Evolutionary conservation across 441 rosid genomes (phyloP), one percentile per base, ranked within the genome.

Genomic region (California macrophylla): DNA sequence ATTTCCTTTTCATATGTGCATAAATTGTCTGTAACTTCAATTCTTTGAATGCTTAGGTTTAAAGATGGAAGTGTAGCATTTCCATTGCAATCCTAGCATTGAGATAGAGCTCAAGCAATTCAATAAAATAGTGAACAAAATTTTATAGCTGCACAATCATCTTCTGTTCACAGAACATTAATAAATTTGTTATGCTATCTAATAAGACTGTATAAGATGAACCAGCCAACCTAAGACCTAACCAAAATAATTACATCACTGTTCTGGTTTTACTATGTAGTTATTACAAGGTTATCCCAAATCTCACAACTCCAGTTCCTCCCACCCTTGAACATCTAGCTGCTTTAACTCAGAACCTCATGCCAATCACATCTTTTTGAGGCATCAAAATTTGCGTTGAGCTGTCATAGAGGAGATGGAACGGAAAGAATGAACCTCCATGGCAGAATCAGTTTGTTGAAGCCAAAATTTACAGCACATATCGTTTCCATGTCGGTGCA

Each of bases 201-300:
- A 24, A 24, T n/a, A n/a, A 50, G 4, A 50, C 50, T 42, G 16
- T 12, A 42, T 34, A 34, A 34, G 40, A 34, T 2, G 40, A 34
- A 34, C 40, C 40, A 2, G 40, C 40, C 6, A 34, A 34, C 42
- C 42, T 36, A 36, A 36, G 42, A 8, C 26, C 62, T 54, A 54
- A 23, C 26, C 12, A 50, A n/a, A 54, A 54, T 54, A 54, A 54
- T 54, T 54, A 54, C 62, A 54, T 54, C 62, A 58, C 29, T 58
- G 64, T 23, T 23, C 64, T 58, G 64, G 12, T 23, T 12, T 58
- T 58, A 58, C 30, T 58, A 58, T 9, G 21, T 20, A 6, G 9
- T 23, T 20, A 54, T 23, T 20, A 54, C 62, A 54, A 54, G 13
- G 25, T 21, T 7, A 16, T 54, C 62, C 62, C 61, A 54, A 54